Percentiles rank a stretch among this genome's conserved stretches.
Conservation (phyloP, 2,329 filamentous ascomycete genomes). For the Talaromyces marneffei region DNA sequence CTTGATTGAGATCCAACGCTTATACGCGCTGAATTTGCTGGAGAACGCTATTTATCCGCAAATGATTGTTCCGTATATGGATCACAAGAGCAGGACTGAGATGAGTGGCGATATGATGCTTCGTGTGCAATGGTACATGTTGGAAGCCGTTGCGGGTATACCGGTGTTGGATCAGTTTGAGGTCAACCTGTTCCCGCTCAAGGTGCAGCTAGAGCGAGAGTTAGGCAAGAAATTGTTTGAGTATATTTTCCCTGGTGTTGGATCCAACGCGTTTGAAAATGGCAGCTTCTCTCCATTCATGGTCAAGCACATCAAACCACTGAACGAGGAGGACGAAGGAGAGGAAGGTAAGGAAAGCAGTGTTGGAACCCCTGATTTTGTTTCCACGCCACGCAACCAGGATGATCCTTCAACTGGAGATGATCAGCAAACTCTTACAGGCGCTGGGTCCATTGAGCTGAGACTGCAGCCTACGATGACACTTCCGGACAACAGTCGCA, state of each 20-base stretch:
- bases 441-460: slow-evolving; percentile 70
- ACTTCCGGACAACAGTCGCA: slow-evolving; percentile 38
- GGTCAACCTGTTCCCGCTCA: slow-evolving; percentile 85
- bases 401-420: slow-evolving; percentile 31
- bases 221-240: slow-evolving; percentile 90
- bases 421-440: slow-evolving; percentile 53
- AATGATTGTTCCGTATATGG: slow-evolving; percentile 86
- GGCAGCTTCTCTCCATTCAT: slow-evolving; percentile 48
- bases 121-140: slow-evolving; percentile 93
- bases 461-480: slow-evolving; percentile 77
- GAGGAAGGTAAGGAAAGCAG: slow-evolving; percentile 42
- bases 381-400: slow-evolving; percentile 37
- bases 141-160: slow-evolving; percentile 95
- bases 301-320: slow-evolving; percentile 48
- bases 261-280: slow-evolving; percentile 48
- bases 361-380: slow-evolving; percentile 43
- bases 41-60: slow-evolving; percentile 89
- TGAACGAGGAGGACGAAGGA: slow-evolving; percentile 35
- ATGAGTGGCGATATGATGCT: slow-evolving; percentile 74
- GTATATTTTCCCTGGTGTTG: slow-evolving; percentile 89
- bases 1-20: slow-evolving; percentile 76
- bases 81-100: slow-evolving; percentile 54
- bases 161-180: slow-evolving; percentile 97
- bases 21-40: slow-evolving; percentile 84
- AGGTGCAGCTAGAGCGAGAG: slow-evolving; percentile 87